Evolutionary conservation across 1,139 yeast genomes (phyloP).

Genomic region (Pichiaceae sp.): DNA sequence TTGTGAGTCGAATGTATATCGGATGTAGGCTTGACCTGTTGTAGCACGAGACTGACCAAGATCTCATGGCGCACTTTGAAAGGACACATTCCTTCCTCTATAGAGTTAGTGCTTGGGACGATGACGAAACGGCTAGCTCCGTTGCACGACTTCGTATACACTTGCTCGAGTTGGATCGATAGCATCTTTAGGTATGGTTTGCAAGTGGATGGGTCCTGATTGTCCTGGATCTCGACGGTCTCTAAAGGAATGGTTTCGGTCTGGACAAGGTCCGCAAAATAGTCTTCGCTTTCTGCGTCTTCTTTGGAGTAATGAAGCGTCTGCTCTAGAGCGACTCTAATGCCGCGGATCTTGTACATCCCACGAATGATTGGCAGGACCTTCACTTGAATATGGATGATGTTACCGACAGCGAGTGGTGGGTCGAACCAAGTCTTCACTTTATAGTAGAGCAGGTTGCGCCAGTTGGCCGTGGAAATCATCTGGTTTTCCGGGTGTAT

Average conservation of each 20-base stretch:
- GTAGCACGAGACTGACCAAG: slow-evolving; percentile 12
- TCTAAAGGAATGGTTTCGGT: slow-evolving; percentile 12
- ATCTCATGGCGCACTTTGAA: slow-evolving; percentile 15
- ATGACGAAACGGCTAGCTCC: slow-evolving; percentile 4
- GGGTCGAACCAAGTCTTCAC: slow-evolving; percentile 11
- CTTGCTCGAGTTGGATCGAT: slow-evolving; percentile 4
- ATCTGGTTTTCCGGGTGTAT: slow-evolving; percentile 8
- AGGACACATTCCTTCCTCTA: slow-evolving; percentile 10
- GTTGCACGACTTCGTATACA: neutral
- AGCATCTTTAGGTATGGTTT: slow-evolving; percentile 1
- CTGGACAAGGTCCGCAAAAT: slow-evolving; percentile 5
- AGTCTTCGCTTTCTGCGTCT: slow-evolving; percentile 1
- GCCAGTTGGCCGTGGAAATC: slow-evolving; percentile 22
- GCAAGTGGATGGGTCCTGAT: neutral
- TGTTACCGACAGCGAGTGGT: slow-evolving; percentile 12
- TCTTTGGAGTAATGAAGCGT: slow-evolving; percentile 8
- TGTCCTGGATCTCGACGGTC: slow-evolving; percentile 3
- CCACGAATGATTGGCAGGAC: slow-evolving; percentile 15
- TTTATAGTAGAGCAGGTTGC: slow-evolving; percentile 20
- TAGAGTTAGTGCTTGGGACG: slow-evolving; percentile 13
- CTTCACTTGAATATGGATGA: slow-evolving; percentile 11
- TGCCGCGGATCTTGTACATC: slow-evolving; percentile 9
- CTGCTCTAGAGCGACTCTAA: slow-evolving; percentile 12
- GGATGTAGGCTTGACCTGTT: slow-evolving; percentile 12
- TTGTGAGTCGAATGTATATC: neutral